Conservation (phyloP, 1,284 basidiomycete genomes). For the Naganishia liquefaciens region DNA sequence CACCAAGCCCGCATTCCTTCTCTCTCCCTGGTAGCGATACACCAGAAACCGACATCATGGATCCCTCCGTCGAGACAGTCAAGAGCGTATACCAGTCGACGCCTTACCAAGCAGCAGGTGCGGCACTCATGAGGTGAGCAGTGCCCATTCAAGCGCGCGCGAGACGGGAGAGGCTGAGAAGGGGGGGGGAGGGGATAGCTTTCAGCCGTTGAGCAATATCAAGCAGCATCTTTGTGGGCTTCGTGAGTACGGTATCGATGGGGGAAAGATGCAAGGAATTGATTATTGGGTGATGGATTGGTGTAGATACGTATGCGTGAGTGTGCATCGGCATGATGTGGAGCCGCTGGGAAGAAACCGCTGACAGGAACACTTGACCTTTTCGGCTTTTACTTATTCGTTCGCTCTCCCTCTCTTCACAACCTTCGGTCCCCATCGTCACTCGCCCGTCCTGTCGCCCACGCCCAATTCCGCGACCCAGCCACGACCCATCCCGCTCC, state of each 20-base stretch:
- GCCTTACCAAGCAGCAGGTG: constrained; percentile 51
- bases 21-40: not conserved
- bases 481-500: constrained; percentile 53
- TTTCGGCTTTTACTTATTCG: not conserved
- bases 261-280: no score
- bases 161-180: not conserved
- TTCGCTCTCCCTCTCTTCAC: not conserved
- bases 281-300: not conserved
- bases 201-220: constrained; percentile 57
- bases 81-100: constrained; percentile 38
- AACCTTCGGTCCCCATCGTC: not conserved
- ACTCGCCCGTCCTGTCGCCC: not conserved
- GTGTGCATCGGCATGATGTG: constrained; percentile 34
- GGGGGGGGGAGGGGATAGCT: constrained; percentile 40
- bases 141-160: not conserved
- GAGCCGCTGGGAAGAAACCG: no score
- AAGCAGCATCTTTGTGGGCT: constrained; percentile 60
- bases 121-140: constrained; percentile 53
- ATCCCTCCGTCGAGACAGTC: constrained; percentile 12
- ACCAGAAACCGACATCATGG: constrained; percentile 3
- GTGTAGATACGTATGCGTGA: constrained; percentile 47
- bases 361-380: not conserved
- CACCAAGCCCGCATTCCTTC: no score
- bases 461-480: constrained; percentile 30
- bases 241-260: constrained; percentile 36